phyloP scores from a whole-genome alignment of 139 green algal species.

The Coccomyxa sp. region DNA sequence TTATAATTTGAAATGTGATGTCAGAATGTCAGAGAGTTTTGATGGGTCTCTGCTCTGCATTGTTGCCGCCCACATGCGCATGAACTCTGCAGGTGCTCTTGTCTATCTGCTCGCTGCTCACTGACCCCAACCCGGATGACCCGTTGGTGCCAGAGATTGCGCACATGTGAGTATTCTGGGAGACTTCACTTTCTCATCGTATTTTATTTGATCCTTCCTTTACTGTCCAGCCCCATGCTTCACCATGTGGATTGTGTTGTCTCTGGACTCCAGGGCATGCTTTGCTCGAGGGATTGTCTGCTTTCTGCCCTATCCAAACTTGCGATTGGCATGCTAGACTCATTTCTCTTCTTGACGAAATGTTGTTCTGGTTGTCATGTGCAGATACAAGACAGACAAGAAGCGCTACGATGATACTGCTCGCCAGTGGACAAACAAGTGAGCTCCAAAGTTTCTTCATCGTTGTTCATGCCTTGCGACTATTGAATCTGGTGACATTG shows the following conservation, averaged over 20 bases:
- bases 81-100: slow-evolving; percentile 76
- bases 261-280: too few species aligned
- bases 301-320: background rate
- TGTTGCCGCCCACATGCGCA: too few species aligned
- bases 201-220: too few species aligned
- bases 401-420: slow-evolving; percentile 92
- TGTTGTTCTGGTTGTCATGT: background rate
- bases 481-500: too few species aligned
- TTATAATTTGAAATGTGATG: too few species aligned
- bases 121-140: slow-evolving; percentile 97
- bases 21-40: too few species aligned
- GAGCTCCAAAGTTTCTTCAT: background rate
- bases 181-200: background rate
- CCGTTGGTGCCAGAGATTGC: slow-evolving; percentile 98
- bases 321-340: background rate
- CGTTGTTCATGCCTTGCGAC: background rate
- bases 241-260: too few species aligned
- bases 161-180: slow-evolving; percentile 62
- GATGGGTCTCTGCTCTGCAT: too few species aligned
- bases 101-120: slow-evolving; percentile 96
- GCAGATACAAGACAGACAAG: slow-evolving; percentile 86
- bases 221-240: too few species aligned
- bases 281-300: too few species aligned
- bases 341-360: background rate
- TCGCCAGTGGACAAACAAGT: slow-evolving; percentile 93